Conservation (phyloP, 164 flowering plant species). For the Santalum album region DNA sequence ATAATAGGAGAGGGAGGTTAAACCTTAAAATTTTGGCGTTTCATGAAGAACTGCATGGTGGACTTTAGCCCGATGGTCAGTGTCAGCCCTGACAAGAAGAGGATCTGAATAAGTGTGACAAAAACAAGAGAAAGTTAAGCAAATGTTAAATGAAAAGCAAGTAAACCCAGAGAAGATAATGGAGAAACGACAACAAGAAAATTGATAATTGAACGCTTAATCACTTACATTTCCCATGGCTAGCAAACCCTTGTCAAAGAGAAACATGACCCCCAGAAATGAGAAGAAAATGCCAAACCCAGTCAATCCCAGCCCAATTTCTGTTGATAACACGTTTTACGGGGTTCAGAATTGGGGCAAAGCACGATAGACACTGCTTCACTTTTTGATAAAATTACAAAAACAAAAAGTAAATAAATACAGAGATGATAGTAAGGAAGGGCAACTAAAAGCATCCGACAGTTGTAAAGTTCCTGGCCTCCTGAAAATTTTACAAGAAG, state of each 20-base stretch:
- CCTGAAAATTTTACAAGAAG: too few relatives aligned
- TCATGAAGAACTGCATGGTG: conserved; percentile 84
- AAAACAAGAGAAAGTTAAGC: conserved; percentile 11
- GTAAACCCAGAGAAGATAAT: conserved; percentile 1
- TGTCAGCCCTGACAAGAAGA: conserved; percentile 89
- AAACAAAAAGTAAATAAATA: not conserved
- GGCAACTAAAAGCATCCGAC: not conserved
- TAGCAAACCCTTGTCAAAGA: conserved; percentile 89
- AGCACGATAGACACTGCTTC: not conserved
- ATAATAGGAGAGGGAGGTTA: not conserved
- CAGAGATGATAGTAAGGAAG: not conserved
- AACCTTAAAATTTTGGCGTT: conserved; percentile 80
- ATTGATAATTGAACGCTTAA: not conserved
- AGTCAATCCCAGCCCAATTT: conserved; percentile 93
- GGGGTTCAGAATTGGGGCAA: not conserved
- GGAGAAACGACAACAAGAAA: not conserved
- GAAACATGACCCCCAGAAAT: conserved; percentile 71
- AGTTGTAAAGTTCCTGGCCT: too few relatives aligned
- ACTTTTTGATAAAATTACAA: not conserved
- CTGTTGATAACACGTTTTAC: conserved; percentile 31
- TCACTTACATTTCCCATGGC: conserved; percentile 98
- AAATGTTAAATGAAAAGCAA: conserved; percentile 8
- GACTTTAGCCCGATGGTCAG: conserved; percentile 88
- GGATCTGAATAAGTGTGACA: conserved; percentile 50
- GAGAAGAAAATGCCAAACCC: conserved; percentile 89